Conservation (phyloP, 225 moss, liverwort and hornwort species). For the Marchantia polymorpha region DNA sequence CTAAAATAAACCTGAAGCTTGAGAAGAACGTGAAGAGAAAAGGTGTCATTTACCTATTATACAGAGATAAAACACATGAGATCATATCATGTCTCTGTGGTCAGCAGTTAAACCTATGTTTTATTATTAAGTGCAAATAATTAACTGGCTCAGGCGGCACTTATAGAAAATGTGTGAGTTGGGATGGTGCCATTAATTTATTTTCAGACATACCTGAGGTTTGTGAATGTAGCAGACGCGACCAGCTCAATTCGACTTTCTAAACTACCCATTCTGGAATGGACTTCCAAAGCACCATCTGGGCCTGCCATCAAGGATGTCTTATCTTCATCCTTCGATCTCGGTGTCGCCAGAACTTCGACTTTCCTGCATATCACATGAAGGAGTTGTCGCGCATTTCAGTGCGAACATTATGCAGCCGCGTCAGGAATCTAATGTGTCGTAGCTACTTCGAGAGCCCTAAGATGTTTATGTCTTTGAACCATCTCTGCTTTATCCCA, state of each 20-base stretch:
- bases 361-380: conserved; percentile 52
- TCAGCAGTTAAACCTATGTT: too few relatives aligned
- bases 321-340: conserved; percentile 33
- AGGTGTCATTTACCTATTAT: too few relatives aligned
- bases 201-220: conserved; percentile 51
- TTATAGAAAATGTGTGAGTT: too few relatives aligned
- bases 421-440: too few relatives aligned
- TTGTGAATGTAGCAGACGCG: conserved; percentile 92
- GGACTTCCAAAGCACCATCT: conserved; percentile 42
- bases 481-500: too few relatives aligned
- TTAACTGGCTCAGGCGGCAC: too few relatives aligned
- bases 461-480: too few relatives aligned
- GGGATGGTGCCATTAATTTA: not conserved
- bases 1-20: not conserved
- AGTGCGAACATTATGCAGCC: too few relatives aligned
- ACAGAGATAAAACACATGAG: too few relatives aligned
- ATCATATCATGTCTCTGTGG: too few relatives aligned
- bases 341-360: conserved; percentile 46
- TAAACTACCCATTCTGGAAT: conserved; percentile 56
- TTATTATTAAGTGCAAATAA: too few relatives aligned
- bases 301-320: conserved; percentile 24
- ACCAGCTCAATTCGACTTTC: conserved; percentile 91
- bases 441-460: too few relatives aligned
- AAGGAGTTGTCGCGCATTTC: not conserved
- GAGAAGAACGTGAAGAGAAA: not conserved